A percentile compares a stretch with the other conserved stretches of the same genome.
phyloP scores from a whole-genome alignment of 768 basidiomycete genomes.

The Termitomyces sp. region DNA sequence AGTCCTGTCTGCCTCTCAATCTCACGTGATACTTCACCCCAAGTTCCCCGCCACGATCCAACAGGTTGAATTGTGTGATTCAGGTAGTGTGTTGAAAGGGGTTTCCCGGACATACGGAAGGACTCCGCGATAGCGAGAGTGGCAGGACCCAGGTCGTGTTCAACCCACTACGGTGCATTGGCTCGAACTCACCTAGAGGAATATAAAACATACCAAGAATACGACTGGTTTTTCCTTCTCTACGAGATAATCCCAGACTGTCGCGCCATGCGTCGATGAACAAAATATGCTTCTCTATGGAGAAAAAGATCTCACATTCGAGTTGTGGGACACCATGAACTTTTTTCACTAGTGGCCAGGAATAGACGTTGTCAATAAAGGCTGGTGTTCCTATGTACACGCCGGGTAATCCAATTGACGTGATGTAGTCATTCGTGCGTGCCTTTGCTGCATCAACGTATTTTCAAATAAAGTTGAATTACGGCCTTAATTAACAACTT shows the following conservation, averaged over 20 bases:
- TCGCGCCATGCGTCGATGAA: background rate
- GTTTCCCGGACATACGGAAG: conserved; percentile 2
- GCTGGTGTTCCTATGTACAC: conserved; percentile 11
- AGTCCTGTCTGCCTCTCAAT: conserved; percentile 12
- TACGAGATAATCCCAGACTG: conserved; percentile 10
- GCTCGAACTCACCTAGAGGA: background rate
- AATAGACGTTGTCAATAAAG: conserved; percentile 11
- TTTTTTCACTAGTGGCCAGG: conserved; percentile 10
- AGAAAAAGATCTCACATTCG: conserved; percentile 2
- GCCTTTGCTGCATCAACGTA: conserved; percentile 8
- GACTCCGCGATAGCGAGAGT: conserved; percentile 4
- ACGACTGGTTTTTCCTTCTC: conserved; percentile 10
- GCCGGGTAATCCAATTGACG: conserved; percentile 9
- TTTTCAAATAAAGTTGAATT: background rate
- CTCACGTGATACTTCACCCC: conserved; percentile 11
- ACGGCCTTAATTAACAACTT: background rate
- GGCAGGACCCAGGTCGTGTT: conserved; percentile 6
- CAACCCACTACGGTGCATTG: conserved; percentile 3
- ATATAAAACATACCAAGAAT: conserved; percentile 4
- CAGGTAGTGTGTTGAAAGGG: background rate
- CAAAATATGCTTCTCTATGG: background rate
- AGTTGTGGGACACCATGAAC: conserved; percentile 4
- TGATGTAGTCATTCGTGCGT: conserved; percentile 12
- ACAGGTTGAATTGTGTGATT: conserved; percentile 10
- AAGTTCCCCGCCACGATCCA: conserved; percentile 12